Evolutionary conservation across 495 filamentous ascomycete genomes (phyloP).

Genomic region (Neurospora cerealis): DNA sequence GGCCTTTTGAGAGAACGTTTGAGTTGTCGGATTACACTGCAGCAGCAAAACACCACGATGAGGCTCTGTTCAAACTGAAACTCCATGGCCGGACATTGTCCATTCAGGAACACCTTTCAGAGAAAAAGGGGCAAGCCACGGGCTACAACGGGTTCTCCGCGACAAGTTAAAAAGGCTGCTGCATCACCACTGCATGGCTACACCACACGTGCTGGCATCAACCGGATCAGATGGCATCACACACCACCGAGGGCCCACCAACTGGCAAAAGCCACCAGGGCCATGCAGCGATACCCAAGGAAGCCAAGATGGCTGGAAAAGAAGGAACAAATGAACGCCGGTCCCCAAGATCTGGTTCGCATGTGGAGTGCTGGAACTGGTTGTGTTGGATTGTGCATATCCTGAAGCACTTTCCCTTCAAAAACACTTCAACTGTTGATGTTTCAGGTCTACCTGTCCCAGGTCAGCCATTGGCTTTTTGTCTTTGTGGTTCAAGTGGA

Average conservation of each 20-base stretch:
- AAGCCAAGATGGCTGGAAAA: background rate
- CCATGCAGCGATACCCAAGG: background rate
- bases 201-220: background rate
- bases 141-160: background rate
- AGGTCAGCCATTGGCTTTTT: background rate
- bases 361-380: background rate
- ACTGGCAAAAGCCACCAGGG: background rate
- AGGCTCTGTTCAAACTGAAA: background rate
- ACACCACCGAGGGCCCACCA: background rate
- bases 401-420: background rate
- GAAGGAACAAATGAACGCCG: background rate
- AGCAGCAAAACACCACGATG: background rate
- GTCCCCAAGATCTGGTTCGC: background rate
- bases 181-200: background rate
- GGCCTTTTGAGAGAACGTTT: background rate
- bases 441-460: background rate
- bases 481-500: background rate
- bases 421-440: background rate
- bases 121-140: background rate
- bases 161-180: background rate
- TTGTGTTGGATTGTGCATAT: background rate
- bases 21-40: background rate
- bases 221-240: background rate
- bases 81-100: background rate
- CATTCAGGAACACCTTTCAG: background rate